These are phyloP conservation scores for Brettanomyces nanus DNA, from an alignment of 805 yeast species.

Conservation along the genomic window DNA sequence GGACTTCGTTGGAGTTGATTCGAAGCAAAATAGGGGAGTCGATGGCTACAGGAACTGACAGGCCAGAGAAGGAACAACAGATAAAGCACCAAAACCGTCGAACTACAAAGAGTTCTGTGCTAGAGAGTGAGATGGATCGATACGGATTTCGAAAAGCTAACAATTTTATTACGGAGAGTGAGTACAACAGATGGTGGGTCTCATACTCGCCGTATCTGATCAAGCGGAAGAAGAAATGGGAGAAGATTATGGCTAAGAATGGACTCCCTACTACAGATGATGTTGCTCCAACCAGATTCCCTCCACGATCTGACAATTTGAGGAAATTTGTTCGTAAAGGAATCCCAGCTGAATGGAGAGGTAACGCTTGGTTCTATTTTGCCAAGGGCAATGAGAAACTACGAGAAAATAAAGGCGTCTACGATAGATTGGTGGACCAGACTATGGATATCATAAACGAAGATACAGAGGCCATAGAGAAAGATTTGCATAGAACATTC, in stretches of 20 bases:
- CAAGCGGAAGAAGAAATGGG: slow-evolving; percentile 75
- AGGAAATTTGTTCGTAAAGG: slow-evolving; percentile 84
- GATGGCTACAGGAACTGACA: slow-evolving; percentile 6
- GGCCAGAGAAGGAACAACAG: not conserved
- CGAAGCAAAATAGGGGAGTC: slow-evolving; percentile 17
- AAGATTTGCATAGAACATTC: slow-evolving; percentile 89
- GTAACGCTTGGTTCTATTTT: slow-evolving; percentile 93
- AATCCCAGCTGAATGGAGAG: slow-evolving; percentile 96
- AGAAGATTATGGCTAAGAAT: slow-evolving; percentile 48
- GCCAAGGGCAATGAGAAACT: slow-evolving; percentile 66
- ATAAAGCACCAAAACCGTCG: not conserved
- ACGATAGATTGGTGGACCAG: slow-evolving; percentile 56
- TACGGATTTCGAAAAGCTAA: slow-evolving; percentile 81
- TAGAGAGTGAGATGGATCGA: slow-evolving; percentile 45
- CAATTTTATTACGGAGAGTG: slow-evolving; percentile 39
- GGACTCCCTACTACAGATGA: slow-evolving; percentile 43
- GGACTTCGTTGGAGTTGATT: slow-evolving; percentile 17
- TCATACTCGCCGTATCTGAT: slow-evolving; percentile 55
- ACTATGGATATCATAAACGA: slow-evolving; percentile 48
- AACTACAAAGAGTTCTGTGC: slow-evolving; percentile 10
- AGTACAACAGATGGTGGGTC: slow-evolving; percentile 71
- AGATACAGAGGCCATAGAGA: slow-evolving; percentile 82
- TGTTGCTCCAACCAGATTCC: slow-evolving; percentile 54
- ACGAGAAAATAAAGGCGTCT: slow-evolving; percentile 63
- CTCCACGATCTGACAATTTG: slow-evolving; percentile 69